Evolutionary conservation across 2,329 filamentous ascomycete species (phyloP), one percentile per base, ranked within the genome.

Genomic region (Aspergillus novofumigatus): DNA sequence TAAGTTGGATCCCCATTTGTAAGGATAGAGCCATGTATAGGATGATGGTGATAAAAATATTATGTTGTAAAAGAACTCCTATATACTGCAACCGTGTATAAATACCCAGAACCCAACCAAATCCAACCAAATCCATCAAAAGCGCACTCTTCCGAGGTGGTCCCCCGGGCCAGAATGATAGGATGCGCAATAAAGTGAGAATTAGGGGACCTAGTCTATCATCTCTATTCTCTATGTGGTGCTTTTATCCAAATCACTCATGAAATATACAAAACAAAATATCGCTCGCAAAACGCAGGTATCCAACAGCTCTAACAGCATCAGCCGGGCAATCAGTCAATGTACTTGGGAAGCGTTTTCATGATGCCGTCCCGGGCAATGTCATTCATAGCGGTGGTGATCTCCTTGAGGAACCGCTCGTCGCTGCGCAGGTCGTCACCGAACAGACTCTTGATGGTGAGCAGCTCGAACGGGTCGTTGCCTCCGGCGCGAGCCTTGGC

Each of bases 381-480:
- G 35, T 74, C 72, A 64, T 78, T 73, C 74, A 82, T 76, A 1
- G 78, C 79, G n/a, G 61, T 74, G 53, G 77, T 73, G 21, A 82
- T 67, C 67, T 80, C 76, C 49, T 75, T 57, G 48, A 82, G 51
- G 67, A 83, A 83, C 38, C 77, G 67, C 72, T 80, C 62, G 67
- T 82, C 79, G 48, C 50, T 54, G 58, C 80, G 77, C 69, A 83
- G 64, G 52, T 83, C 79, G 53, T 82, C 79, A 67, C 80, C 80
- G 52, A 83, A 83, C 1, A 83, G 71, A 55, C 62, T 76, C 63
- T 72, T 75, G 63, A 81, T 70, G 69, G 72, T 74, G 2, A 83
- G 75, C n/a, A 83, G 66, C 38, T 71, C 64, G 10, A 57, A 44
- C 0, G 80, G 80, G 59, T 75, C 69, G 41, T 66, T 71, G 41